Base-by-base conservation (phyloP, 2,329 filamentous ascomycete species). In the Paecilomyces formosus region DNA sequence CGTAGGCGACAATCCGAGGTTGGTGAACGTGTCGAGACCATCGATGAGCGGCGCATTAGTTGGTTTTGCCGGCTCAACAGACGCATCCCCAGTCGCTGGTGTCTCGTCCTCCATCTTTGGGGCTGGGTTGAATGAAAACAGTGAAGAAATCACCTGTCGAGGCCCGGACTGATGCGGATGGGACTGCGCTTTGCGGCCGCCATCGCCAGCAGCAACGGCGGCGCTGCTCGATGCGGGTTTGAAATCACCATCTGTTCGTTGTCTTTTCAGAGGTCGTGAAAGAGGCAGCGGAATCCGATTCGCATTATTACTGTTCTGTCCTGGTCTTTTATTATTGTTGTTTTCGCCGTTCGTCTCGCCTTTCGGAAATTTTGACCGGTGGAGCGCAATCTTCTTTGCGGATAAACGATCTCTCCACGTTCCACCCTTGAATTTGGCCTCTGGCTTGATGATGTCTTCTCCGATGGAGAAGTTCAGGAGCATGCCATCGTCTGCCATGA, bases 401-500 rank as follows among this genome's bases (percentile, higher is more conserved):
- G 86, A 88, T 60, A 93, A 82, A 62, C 94, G 85, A 71, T 96
- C 92, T 70, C 89, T 88, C 94, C 94, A 99, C 66, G 85, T 85
- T n/a, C 94, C 94, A 65, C 94, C 94, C 72, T 89, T 94, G 74
- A 95, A 90, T 57, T 78, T 82, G 3, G 80, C 76, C 65, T 81
- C 80, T 5, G 82, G 79, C 60, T 86, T 82, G 57, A 90, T 72
- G 12, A 88, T 82, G 18, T 79, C 82, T 61, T 90, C 86, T 28
- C 85, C 83, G 58, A 96, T 79, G 66, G 91, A 87, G 72, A 97
- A 97, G 68, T 97, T 97, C 71, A 97, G 80, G 58, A 97, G 83
- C 85, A 99, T 89, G 65, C 92, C 92, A 86, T 96, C 90, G 79
- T 97, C 92, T 55, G 90, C 90, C 92, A 97, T 97, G 61, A 55